Evolutionary conservation across 371 early-diverging fungal genomes (phyloP).

Genomic region (Syncephalastrum monosporum): DNA sequence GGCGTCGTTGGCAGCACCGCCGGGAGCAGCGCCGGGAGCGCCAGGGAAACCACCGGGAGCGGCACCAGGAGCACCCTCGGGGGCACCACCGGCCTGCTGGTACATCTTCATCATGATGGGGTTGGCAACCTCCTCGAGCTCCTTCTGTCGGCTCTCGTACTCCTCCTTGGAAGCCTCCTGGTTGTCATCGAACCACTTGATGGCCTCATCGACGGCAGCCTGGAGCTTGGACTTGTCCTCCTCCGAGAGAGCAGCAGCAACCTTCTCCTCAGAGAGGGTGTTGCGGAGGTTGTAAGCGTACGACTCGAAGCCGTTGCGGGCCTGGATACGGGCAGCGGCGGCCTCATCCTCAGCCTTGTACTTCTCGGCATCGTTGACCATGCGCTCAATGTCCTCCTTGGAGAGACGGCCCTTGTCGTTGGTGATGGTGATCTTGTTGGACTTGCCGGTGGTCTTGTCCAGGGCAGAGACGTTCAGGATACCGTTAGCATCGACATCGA

Average conservation of each 20-base stretch:
- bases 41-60: conserved; percentile 65
- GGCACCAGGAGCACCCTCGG: conserved; percentile 60
- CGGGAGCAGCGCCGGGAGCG: conserved; percentile 77
- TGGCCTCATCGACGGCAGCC: conserved; percentile 78
- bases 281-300: conserved; percentile 87
- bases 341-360: conserved; percentile 82
- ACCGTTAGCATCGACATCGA: conserved; percentile 94
- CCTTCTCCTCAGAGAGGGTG: conserved; percentile 80
- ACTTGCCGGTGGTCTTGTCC: conserved; percentile 86
- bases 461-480: conserved; percentile 92
- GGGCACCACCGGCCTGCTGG: conserved; percentile 50
- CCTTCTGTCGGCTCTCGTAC: conserved; percentile 92
- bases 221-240: conserved; percentile 80
- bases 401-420: conserved; percentile 85
- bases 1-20: conserved; percentile 76
- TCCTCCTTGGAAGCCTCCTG: conserved; percentile 94
- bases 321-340: conserved; percentile 70
- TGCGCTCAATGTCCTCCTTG: conserved; percentile 85
- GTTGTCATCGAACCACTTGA: conserved; percentile 82
- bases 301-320: conserved; percentile 84
- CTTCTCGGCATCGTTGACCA: conserved; percentile 87
- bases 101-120: conserved; percentile 95
- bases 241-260: conserved; percentile 70
- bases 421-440: conserved; percentile 87
- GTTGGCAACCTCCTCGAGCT: conserved; percentile 92